These are phyloP conservation scores for Zalaria sp. DNA, from an alignment of 2,329 filamentous ascomycete species.

Conservation along the genomic window DNA sequence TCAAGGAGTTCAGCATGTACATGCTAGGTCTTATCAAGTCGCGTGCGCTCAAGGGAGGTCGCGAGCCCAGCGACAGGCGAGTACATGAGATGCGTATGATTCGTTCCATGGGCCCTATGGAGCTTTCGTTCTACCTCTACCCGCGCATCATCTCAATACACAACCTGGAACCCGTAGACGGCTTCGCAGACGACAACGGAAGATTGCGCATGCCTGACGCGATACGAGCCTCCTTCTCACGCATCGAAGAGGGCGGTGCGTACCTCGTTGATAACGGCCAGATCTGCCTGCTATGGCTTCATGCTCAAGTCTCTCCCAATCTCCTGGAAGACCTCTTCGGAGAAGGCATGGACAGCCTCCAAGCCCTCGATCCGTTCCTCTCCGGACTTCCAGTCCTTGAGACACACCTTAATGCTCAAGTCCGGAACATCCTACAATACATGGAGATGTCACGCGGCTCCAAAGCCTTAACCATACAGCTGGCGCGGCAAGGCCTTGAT, in stretches of 20 bases:
- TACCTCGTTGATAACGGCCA: conserved; percentile 96
- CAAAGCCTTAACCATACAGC: conserved; percentile 77
- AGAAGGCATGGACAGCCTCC: conserved; percentile 53
- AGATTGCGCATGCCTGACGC: conserved; percentile 72
- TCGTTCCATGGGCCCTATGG: conserved; percentile 70
- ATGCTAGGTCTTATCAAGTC: conserved; percentile 81
- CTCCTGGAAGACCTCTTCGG: conserved; percentile 85
- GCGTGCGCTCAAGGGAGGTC: conserved; percentile 81
- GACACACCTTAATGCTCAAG: conserved; percentile 88
- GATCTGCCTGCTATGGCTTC: conserved; percentile 80
- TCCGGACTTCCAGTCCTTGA: conserved; percentile 71
- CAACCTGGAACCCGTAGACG: conserved; percentile 74
- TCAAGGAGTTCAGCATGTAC: conserved; percentile 97
- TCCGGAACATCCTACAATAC: conserved; percentile 85
- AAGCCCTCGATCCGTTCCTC: conserved; percentile 66
- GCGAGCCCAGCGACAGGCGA: conserved; percentile 78
- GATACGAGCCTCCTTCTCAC: conserved; percentile 70
- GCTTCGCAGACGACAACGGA: conserved; percentile 85
- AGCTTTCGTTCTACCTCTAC: conserved; percentile 86
- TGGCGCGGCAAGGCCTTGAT: conserved; percentile 84
- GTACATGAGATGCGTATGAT: conserved; percentile 87
- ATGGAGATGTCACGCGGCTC: conserved; percentile 66
- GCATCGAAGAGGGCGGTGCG: conserved; percentile 81
- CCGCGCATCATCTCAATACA: conserved; percentile 86
- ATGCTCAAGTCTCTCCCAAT: conserved; percentile 83